Percentiles rank a stretch among this genome's conserved stretches.
phyloP scores from a whole-genome alignment of 768 basidiomycete species.

The Lyophyllum decastes region DNA sequence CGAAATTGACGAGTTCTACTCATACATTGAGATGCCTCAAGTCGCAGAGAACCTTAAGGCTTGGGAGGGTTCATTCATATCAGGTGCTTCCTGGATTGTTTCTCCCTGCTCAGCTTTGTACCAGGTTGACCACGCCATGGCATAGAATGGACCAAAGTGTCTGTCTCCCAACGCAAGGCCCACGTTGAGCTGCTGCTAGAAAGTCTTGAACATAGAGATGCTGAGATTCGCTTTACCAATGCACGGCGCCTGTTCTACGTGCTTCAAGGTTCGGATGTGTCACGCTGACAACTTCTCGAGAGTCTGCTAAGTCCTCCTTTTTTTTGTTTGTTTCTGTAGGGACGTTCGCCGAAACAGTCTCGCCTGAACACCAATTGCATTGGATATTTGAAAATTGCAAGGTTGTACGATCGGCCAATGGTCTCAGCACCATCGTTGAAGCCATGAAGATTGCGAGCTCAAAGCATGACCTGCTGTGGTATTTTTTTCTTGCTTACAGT shows the following conservation, averaged over 20 bases:
- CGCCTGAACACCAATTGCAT: slow-evolving; percentile 92
- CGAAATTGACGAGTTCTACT: slow-evolving; percentile 98
- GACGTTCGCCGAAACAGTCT: slow-evolving; percentile 87
- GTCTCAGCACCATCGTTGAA: slow-evolving; percentile 78
- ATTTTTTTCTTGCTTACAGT: not conserved
- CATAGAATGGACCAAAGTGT: slow-evolving; percentile 76
- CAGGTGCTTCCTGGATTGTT: slow-evolving; percentile 50
- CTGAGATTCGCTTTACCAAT: slow-evolving; percentile 83
- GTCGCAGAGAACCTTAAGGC: slow-evolving; percentile 85
- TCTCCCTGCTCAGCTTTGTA: slow-evolving; percentile 5
- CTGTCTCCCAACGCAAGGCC: slow-evolving; percentile 60
- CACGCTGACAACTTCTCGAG: not conserved
- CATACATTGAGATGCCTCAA: slow-evolving; percentile 93
- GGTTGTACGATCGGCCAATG: slow-evolving; percentile 80
- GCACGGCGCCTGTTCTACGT: slow-evolving; percentile 89
- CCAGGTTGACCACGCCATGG: not conserved
- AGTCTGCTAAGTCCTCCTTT: slow-evolving; percentile 4
- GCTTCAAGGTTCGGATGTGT: slow-evolving; percentile 70
- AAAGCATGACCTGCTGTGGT: slow-evolving; percentile 86
- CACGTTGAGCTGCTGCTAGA: slow-evolving; percentile 84
- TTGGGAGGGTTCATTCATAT: slow-evolving; percentile 82
- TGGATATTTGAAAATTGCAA: slow-evolving; percentile 96
- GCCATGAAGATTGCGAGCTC: slow-evolving; percentile 89
- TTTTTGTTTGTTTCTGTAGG: slow-evolving; percentile 42
- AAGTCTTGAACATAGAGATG: slow-evolving; percentile 83